Conservation (phyloP, 2,329 filamentous ascomycete species). For the Colletotrichum godetiae region DNA sequence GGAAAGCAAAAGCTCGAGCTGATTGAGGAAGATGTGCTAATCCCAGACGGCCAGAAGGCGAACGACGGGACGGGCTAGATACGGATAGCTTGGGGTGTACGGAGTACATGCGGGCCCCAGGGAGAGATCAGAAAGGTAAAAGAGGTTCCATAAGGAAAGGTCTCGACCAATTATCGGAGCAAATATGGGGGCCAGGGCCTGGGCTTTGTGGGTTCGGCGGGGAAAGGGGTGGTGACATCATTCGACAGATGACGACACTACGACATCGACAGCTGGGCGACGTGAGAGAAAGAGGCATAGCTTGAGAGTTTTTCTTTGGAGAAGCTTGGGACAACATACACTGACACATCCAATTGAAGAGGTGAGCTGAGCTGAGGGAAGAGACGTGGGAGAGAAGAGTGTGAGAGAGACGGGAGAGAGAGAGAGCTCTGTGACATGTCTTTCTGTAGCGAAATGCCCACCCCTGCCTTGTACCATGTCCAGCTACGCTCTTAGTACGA, state of each 20-base stretch:
- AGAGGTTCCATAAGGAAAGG: neutral
- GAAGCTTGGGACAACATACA: constrained; percentile 4
- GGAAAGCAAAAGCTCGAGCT: neutral
- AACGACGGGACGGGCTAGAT: constrained; percentile 18
- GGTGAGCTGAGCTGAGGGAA: neutral
- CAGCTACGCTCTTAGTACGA: neutral
- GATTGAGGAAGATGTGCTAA: constrained; percentile 9
- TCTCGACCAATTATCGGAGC: constrained; percentile 27
- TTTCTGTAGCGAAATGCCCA: neutral
- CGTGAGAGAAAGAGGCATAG: constrained; percentile 15
- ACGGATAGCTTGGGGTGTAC: constrained; percentile 15
- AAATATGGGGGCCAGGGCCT: neutral
- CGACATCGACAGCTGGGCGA: constrained; percentile 7
- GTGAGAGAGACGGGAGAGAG: neutral
- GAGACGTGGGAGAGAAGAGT: neutral
- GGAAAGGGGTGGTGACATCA: constrained; percentile 54
- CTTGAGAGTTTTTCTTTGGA: neutral
- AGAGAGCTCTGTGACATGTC: constrained; percentile 1
- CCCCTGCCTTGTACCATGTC: constrained; percentile 3
- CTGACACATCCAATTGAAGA: neutral
- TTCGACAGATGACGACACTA: constrained; percentile 49
- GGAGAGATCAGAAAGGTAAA: neutral
- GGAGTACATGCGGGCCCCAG: constrained; percentile 17
- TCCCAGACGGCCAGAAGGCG: neutral
- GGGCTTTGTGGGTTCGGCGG: constrained; percentile 27